Evolutionary conservation across 2,329 filamentous ascomycete species (phyloP), one percentile per base, ranked within the genome.

Genomic region (Pseudogymnoascus pannorum): DNA sequence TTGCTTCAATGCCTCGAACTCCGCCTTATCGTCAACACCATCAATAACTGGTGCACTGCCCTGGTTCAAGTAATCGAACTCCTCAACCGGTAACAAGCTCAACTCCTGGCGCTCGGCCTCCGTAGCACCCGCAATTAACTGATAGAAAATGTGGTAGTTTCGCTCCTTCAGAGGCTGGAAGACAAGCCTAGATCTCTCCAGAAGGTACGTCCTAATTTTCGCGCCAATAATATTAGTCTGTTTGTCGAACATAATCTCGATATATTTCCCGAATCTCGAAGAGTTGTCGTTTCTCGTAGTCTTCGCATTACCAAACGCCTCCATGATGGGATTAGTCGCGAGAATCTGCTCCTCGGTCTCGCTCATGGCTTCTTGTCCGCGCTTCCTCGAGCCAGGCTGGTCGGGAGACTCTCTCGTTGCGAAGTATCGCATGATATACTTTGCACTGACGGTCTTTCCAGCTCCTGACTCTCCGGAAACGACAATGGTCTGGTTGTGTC

Each of bases 391-490:
- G 57, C 88, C 87, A 14, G 91, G 88, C 73, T 92, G 90, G 70
- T 95, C 91, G 61, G 94, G 92, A 6, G 92, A 88, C 76, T 97
- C 94, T 83, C 94, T 87, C 44, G 94, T 99, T 65, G 94, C 94
- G 76, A 99, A 99, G 79, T 99, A 99, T 71, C 94, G 87, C 94
- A 99, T 99, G 74, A 99, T 97, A 77, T 99, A 97, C 79, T 99
- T 99, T 70, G 94, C 94, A 76, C 93, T 97, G 74, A 99, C 94
- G 4, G 94, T 99, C 80, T 99, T 99, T 72, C 94, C 94, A 66
- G 94, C 94, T 83, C 94, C 94, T 60, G 94, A 99, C 77, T 99
- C 94, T 74, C 94, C 94, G 35, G 94, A 99, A n/a, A 99, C 94
- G 60, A 99, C 94, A 66, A 99, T 91, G 38, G 94, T 99, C 79